Conservation (phyloP, 192 early-diverging fungal genomes). For the Coemansia sp. region DNA sequence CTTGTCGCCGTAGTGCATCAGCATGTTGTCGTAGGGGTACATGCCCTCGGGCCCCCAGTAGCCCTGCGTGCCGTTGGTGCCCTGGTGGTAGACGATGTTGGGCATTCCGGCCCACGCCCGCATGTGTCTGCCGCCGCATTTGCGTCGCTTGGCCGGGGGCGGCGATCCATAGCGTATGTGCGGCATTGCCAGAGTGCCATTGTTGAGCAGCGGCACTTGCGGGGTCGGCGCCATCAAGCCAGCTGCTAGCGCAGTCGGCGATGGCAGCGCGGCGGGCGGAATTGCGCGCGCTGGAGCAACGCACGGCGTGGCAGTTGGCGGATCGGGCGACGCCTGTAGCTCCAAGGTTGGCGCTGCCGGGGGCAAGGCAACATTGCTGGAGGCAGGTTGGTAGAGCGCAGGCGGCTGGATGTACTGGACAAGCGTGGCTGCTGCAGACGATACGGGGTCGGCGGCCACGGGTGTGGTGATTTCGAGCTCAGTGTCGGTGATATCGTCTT, state of each 20-base stretch:
- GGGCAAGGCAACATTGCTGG: neutral
- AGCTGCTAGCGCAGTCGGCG: neutral
- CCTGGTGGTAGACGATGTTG: conserved; percentile 30
- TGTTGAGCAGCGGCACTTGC: neutral
- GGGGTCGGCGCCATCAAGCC: neutral
- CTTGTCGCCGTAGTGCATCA: conserved; percentile 50
- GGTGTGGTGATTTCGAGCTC: conserved; percentile 4
- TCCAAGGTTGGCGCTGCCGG: neutral
- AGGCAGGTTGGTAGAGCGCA: neutral
- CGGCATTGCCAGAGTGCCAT: neutral
- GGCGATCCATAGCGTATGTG: conserved; percentile 8
- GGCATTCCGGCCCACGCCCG: conserved; percentile 30
- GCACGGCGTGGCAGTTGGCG: neutral
- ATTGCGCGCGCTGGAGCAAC: neutral
- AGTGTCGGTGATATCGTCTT: conserved; percentile 17
- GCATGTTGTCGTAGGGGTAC: conserved; percentile 46
- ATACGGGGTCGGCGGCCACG: neutral
- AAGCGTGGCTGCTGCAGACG: neutral
- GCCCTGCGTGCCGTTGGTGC: conserved; percentile 32
- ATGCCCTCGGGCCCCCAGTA: conserved; percentile 54
- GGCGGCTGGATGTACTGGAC: neutral
- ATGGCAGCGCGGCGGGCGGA: neutral
- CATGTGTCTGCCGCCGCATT: conserved; percentile 28
- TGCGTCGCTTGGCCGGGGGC: neutral
- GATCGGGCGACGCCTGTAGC: neutral